Base-by-base conservation (phyloP, 306 rosid species). In the Biancaea sappan region DNA sequence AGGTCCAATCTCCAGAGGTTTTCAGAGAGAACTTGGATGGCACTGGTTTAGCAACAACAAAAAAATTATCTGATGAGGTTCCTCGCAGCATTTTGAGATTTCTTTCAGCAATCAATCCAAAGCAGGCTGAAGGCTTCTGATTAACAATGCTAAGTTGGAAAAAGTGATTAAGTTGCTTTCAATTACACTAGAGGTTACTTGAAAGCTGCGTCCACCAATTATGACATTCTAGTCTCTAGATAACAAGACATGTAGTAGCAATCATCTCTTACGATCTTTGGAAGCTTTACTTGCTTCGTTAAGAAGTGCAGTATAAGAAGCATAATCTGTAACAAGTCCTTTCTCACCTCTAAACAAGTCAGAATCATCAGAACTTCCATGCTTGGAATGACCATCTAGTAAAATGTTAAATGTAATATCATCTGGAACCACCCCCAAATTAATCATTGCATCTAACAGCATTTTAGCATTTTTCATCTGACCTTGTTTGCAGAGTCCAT, bases 401-500 rank as follows among this genome's bases (percentile, higher is more conserved):
- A 93, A 84, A 88, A 86, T 93, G 77, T 89, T 91, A 77, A 65
- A 93, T 11, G 98, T 91, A 40, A 93, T 91, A 69, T 93, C 97
- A 76, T 93, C 92, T 0, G 98, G 97, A 76, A 77, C 86, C 80
- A 91, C 88, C 72, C 89, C 92, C 78, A 89, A 57, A 74, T 89
- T 91, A 63, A 89, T 87, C 98, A 93, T 93, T 61, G 96, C 94
- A 74, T 89, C 87, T 71, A 93, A 79, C 35, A 93, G 84, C 97
- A 87, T 89, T 61, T 77, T 50, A 4, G 98, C 98, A 81, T 93
- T 93, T 81, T 86, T 93, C 96, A 91, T 84, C 93, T 93, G 98
- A 68, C 98, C 98, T 79, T 80, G 88, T 77, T 88, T 93, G 83
- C 98, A 91, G 7, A 91, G 57, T 65, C 96, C 97, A 74, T 89